phyloP scores from a whole-genome alignment of 768 basidiomycete species.

The Mycena polygramma region DNA sequence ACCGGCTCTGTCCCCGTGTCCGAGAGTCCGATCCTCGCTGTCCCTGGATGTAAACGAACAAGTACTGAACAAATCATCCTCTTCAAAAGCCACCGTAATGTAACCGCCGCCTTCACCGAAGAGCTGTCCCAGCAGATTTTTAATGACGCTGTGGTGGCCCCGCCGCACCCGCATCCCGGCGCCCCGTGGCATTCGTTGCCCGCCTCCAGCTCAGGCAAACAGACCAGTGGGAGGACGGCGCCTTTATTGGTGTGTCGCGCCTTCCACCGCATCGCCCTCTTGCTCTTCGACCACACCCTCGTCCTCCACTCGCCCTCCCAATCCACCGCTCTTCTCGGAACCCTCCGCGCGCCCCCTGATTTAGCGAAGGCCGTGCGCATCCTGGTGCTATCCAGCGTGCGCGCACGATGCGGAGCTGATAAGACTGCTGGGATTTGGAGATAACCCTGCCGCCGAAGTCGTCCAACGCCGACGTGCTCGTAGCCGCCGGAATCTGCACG shows the following conservation, averaged over 20 bases:
- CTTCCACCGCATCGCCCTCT: slow-evolving; percentile 67
- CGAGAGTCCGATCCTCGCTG: no score
- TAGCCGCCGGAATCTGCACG: slow-evolving; percentile 33
- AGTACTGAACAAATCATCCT: no score
- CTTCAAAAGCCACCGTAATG: no score
- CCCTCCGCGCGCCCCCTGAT: slow-evolving; percentile 52
- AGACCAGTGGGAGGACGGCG: slow-evolving; percentile 43
- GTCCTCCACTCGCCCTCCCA: slow-evolving; percentile 57
- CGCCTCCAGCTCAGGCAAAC: slow-evolving; percentile 1
- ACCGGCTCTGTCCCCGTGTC: no score
- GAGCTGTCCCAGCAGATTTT: no score
- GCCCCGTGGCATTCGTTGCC: slow-evolving; percentile 42
- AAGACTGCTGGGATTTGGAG: slow-evolving; percentile 29
- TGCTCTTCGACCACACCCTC: slow-evolving; percentile 66
- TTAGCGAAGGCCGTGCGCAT: slow-evolving; percentile 57
- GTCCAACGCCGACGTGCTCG: background rate
- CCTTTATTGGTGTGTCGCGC: slow-evolving; percentile 64
- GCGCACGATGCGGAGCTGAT: slow-evolving; percentile 56
- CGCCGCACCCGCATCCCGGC: slow-evolving; percentile 38
- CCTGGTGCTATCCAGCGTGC: slow-evolving; percentile 58
- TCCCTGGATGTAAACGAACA: no score
- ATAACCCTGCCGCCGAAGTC: background rate
- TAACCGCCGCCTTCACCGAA: no score
- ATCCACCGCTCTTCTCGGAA: slow-evolving; percentile 52
- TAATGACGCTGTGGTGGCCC: slow-evolving; percentile 44